Evolutionary conservation across 805 yeast genomes (phyloP).

Genomic region (Yarrowia sp.): DNA sequence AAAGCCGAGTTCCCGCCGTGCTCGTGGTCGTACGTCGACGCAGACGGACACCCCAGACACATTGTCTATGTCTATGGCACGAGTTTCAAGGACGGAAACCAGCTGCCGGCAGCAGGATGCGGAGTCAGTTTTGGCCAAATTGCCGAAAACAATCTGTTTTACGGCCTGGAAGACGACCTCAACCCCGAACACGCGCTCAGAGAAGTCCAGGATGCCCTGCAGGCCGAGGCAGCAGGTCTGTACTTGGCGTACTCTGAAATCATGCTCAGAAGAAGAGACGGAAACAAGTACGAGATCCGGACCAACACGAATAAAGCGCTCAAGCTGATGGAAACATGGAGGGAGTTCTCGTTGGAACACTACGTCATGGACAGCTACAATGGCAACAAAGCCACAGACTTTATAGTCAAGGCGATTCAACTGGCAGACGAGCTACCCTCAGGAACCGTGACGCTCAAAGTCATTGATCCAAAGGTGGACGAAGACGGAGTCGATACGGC

Average conservation of each 20-base stretch:
- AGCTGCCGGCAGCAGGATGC: constrained; percentile 11
- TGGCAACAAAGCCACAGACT: constrained; percentile 20
- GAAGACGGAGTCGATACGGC: neutral
- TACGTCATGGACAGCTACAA: constrained; percentile 11
- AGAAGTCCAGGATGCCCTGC: constrained; percentile 12
- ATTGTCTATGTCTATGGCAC: constrained; percentile 28
- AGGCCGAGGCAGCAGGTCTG: constrained; percentile 13
- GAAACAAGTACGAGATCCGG: constrained; percentile 6
- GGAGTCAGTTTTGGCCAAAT: constrained; percentile 10
- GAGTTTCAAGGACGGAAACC: neutral
- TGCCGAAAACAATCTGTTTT: neutral
- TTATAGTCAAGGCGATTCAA: neutral
- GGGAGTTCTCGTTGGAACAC: neutral
- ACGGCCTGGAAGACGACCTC: constrained; percentile 10
- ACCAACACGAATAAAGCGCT: neutral
- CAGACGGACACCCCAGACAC: neutral
- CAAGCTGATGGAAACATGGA: constrained; percentile 4
- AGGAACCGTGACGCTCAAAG: neutral
- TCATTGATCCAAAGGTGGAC: constrained; percentile 5
- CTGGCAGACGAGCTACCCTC: neutral
- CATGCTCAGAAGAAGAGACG: neutral
- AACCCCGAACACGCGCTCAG: neutral
- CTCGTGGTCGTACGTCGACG: constrained; percentile 13
- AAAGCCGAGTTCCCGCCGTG: neutral
- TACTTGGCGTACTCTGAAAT: constrained; percentile 10